Evolutionary conservation across 2,329 filamentous ascomycete genomes (phyloP).

Genomic region (Graphium sp.): DNA sequence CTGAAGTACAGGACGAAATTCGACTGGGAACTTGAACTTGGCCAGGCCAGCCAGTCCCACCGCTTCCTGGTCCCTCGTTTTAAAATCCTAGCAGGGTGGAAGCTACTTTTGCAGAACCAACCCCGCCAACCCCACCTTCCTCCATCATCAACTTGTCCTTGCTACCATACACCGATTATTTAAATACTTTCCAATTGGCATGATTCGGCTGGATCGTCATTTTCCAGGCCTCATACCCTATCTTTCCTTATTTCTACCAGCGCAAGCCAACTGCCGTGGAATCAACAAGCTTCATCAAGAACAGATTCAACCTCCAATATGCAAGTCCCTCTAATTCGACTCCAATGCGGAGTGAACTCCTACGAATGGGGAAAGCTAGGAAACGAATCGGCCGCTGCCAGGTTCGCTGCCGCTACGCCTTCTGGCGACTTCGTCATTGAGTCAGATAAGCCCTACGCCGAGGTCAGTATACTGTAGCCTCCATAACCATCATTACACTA

Average conservation of each 20-base stretch:
- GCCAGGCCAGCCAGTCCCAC: too few relatives aligned
- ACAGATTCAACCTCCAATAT: slow-evolving; percentile 17
- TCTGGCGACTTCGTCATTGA: slow-evolving; percentile 60
- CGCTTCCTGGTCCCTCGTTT: too few relatives aligned
- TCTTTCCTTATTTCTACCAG: not conserved
- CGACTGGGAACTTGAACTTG: too few relatives aligned
- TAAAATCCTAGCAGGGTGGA: too few relatives aligned
- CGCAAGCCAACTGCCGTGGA: too few relatives aligned
- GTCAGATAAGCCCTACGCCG: slow-evolving; percentile 81
- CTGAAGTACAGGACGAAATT: too few relatives aligned
- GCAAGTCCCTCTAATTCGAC: slow-evolving; percentile 69
- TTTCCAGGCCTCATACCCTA: not conserved
- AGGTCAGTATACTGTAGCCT: slow-evolving; percentile 48
- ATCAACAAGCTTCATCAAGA: too few relatives aligned
- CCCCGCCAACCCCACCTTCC: too few relatives aligned
- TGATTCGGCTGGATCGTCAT: slow-evolving; percentile 2
- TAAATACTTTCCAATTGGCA: not conserved
- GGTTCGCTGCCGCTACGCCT: slow-evolving; percentile 74
- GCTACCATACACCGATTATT: not conserved
- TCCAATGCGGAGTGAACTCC: slow-evolving; percentile 88
- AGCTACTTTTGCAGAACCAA: too few relatives aligned
- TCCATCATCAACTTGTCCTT: not conserved
- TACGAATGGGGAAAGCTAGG: slow-evolving; percentile 99
- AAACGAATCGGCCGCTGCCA: slow-evolving; percentile 70
- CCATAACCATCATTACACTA: too few relatives aligned